These are phyloP conservation scores for barley (Hordeum vulgare) DNA, from an alignment of 176 grass and related monocot species.

Conservation along the genomic window MorexV3_pseudomolecules_assembly NC_058519.1:616824021-616824520, in stretches of 20 bases:
- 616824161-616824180: neutral
- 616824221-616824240: neutral
- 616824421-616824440: neutral
- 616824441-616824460: neutral
- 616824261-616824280: neutral
- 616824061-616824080: neutral
- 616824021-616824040: neutral
- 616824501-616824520: neutral
- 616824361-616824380: neutral
- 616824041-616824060: neutral
- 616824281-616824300: neutral
- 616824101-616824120: neutral
- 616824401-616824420: conserved; percentile 1
- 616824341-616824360: neutral
- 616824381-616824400: neutral
- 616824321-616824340: neutral
- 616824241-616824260: neutral
- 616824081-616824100: neutral
- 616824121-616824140: neutral
- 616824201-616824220: neutral
- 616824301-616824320: conserved; percentile 19
- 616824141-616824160: conserved; percentile 18
- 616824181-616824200: neutral
- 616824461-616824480: neutral
- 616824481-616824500: neutral